phyloP scores from a whole-genome alignment of 1,139 yeast species.

The Lodderomyces oxycetoniae region DNA sequence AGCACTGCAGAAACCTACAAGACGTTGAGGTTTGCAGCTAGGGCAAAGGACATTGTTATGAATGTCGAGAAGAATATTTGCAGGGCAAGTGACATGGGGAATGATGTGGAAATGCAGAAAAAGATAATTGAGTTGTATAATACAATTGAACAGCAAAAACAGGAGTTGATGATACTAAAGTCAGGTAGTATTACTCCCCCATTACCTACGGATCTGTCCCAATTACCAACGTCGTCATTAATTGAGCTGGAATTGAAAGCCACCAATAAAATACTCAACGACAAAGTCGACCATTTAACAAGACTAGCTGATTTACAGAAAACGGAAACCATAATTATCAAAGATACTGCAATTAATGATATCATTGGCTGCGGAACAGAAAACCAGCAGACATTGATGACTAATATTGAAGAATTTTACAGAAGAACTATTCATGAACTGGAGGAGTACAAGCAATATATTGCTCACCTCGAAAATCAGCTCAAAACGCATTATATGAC shows the following conservation, averaged over 20 bases:
- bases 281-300: constrained; percentile 64
- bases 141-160: constrained; percentile 42
- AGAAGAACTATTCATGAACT: constrained; percentile 44
- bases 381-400: constrained; percentile 35
- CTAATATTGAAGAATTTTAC: constrained; percentile 45
- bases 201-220: background rate
- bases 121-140: constrained; percentile 43
- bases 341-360: constrained; percentile 53
- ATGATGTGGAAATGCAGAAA: constrained; percentile 40
- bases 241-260: constrained; percentile 35
- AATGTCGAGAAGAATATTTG: constrained; percentile 56
- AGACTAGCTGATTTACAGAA: constrained; percentile 56
- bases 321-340: constrained; percentile 50
- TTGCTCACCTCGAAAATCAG: constrained; percentile 57
- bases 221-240: background rate
- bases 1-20: constrained; percentile 66
- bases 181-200: background rate
- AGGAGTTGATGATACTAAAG: constrained; percentile 33
- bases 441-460: constrained; percentile 62
- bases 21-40: constrained; percentile 85
- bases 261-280: constrained; percentile 58
- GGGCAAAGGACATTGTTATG: constrained; percentile 82
- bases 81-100: constrained; percentile 21
- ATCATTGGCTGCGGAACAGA: constrained; percentile 36
- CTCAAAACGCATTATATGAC: constrained; percentile 24